Percentiles rank a stretch among this genome's conserved stretches.
Evolutionary conservation across 129 eudicot species (phyloP).

Genomic region (Flaveria trinervia): DNA sequence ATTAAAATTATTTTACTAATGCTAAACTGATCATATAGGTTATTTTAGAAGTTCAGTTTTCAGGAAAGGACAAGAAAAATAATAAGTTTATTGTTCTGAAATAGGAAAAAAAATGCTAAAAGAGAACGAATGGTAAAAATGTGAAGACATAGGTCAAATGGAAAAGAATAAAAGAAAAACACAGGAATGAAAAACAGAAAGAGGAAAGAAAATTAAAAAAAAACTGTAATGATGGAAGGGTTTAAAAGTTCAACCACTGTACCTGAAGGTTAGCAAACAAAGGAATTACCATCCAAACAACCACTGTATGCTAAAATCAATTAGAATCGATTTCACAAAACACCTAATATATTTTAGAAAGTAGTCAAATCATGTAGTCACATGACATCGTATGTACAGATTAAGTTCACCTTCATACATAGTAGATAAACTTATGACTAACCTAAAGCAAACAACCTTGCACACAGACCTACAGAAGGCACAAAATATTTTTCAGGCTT

Average conservation of each 20-base stretch:
- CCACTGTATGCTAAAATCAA: not conserved
- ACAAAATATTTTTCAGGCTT: not conserved
- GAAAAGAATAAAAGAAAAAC: not conserved
- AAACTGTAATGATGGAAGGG: not conserved
- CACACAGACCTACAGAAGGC: not conserved
- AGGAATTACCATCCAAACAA: not conserved
- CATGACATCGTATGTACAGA: not conserved
- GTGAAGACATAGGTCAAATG: not conserved
- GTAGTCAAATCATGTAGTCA: not conserved
- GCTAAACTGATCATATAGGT: not conserved
- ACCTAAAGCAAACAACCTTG: not conserved
- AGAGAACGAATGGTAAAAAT: not conserved
- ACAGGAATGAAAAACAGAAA: not conserved
- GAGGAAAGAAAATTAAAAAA: not conserved
- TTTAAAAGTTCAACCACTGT: not conserved
- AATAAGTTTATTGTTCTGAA: not conserved
- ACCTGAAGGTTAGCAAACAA: slow-evolving; percentile 7
- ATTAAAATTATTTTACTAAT: not conserved
- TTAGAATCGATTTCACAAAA: not conserved
- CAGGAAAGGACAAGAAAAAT: not conserved
- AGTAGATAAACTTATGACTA: not conserved
- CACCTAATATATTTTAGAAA: not conserved
- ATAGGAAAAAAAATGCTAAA: not conserved
- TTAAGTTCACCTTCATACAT: not conserved
- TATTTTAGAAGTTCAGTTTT: not conserved